Percentiles rank a stretch among this genome's conserved stretches.
These are phyloP conservation scores for Podospora bellae-mahoneyi DNA, from an alignment of 495 filamentous ascomycete genomes.

Conservation along the genomic window DNA sequence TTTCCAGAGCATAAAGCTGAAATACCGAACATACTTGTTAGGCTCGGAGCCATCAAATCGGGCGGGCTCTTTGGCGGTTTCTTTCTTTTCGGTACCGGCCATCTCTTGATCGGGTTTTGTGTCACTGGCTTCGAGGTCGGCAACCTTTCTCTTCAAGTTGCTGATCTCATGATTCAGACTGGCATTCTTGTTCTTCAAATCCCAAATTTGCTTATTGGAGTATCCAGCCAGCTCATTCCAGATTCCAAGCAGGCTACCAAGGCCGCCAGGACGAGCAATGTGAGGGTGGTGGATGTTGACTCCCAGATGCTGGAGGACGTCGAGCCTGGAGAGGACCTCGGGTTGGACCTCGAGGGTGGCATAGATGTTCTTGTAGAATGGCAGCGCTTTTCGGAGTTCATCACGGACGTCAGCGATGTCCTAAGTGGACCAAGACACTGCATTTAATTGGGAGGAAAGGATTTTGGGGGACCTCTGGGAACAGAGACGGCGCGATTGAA, in stretches of 20 bases:
- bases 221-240: not conserved
- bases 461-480: not conserved
- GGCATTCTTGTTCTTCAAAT: not conserved
- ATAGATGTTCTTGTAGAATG: not conserved
- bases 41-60: not conserved
- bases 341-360: not conserved
- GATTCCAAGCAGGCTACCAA: not conserved
- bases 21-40: not conserved
- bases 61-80: not conserved
- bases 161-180: not conserved
- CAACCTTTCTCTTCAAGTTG: not conserved
- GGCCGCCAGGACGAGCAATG: not conserved
- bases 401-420: not conserved
- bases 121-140: not conserved
- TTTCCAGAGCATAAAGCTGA: not conserved
- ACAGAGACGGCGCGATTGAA: not conserved
- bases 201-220: not conserved
- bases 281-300: not conserved
- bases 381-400: not conserved
- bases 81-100: not conserved
- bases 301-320: not conserved
- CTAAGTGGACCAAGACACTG: not conserved
- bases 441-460: not conserved
- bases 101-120: not conserved
- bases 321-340: not conserved